Percentiles rank a stretch among this genome's conserved stretches.
Conservation (phyloP, 2,329 filamentous ascomycete species). For the Cadophora sp. region DNA sequence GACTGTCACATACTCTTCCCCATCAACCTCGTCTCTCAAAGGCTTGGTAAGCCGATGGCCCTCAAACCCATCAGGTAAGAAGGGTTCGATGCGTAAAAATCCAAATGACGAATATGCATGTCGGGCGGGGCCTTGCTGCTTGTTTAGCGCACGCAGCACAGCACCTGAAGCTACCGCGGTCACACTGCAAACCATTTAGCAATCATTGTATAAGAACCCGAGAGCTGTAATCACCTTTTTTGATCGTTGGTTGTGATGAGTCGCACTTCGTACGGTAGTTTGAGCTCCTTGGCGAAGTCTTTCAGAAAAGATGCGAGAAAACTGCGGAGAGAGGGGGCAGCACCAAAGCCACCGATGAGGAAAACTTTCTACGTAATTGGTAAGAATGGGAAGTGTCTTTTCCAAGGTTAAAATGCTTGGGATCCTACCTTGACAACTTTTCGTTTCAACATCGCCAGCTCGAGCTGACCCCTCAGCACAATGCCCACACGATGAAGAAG, state of each 20-base stretch:
- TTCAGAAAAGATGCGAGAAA: conserved; percentile 26
- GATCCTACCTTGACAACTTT: conserved; percentile 18
- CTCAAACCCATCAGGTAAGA: conserved; percentile 13
- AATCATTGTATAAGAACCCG: not conserved
- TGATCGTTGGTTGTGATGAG: conserved; percentile 25
- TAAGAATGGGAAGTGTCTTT: no score
- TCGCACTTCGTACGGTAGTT: conserved; percentile 16
- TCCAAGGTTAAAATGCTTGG: no score
- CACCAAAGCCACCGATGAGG: conserved; percentile 38
- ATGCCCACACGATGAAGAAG: conserved; percentile 24
- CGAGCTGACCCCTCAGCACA: conserved; percentile 28
- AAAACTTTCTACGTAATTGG: conserved; percentile 30
- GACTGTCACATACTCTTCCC: conserved; percentile 27
- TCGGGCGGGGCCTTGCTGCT: conserved; percentile 32
- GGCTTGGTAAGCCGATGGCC: conserved; percentile 21
- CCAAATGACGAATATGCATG: conserved; percentile 32
- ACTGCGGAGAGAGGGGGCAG: conserved; percentile 30
- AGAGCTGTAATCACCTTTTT: not conserved
- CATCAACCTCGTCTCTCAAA: conserved; percentile 25
- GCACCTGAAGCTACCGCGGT: conserved; percentile 34
- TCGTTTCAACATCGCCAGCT: conserved; percentile 15
- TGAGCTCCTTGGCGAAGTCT: not conserved
- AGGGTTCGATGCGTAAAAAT: conserved; percentile 27
- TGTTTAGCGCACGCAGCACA: conserved; percentile 32
- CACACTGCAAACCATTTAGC: conserved; percentile 17